These are phyloP conservation scores for Brassica rapa DNA, from an alignment of 345 rosid species.

Conservation along the genomic window DNA sequence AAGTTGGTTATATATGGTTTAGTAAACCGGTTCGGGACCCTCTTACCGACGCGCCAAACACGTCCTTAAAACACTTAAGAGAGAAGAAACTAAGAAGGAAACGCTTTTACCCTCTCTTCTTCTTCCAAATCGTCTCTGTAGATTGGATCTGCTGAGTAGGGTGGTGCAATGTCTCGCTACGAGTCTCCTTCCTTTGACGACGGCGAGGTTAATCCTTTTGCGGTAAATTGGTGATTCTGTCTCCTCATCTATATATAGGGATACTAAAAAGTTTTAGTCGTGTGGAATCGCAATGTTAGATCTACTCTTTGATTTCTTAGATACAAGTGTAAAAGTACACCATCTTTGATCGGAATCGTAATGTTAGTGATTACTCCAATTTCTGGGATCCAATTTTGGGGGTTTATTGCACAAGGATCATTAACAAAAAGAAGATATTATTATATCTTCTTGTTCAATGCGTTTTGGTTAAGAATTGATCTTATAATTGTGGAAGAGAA, in stretches of 20 bases:
- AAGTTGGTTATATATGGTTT: neutral
- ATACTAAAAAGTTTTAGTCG: too few species aligned
- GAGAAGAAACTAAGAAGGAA: neutral
- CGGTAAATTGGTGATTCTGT: slow-evolving; percentile 49
- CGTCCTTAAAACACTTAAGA: neutral
- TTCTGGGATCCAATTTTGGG: neutral
- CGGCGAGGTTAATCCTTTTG: slow-evolving; percentile 75
- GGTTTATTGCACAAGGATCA: neutral
- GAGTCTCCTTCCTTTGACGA: slow-evolving; percentile 76
- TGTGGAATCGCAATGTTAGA: neutral
- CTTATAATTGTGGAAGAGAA: neutral
- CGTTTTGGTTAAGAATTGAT: neutral
- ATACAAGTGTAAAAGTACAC: neutral
- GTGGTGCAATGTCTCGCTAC: slow-evolving; percentile 64
- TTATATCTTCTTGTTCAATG: neutral
- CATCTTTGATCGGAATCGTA: neutral
- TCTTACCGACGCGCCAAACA: neutral
- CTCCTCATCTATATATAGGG: neutral
- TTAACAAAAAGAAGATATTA: too few species aligned
- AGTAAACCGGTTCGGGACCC: neutral
- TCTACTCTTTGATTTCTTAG: neutral
- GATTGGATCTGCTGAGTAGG: slow-evolving; percentile 33
- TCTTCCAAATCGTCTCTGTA: neutral
- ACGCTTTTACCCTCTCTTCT: neutral
- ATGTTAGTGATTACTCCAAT: neutral